A percentile compares a stretch with the other conserved stretches of the same genome.
These are phyloP conservation scores for Hymenoscyphus fraxineus DNA, from an alignment of 2,329 filamentous ascomycete species.

Conservation along the genomic window DNA sequence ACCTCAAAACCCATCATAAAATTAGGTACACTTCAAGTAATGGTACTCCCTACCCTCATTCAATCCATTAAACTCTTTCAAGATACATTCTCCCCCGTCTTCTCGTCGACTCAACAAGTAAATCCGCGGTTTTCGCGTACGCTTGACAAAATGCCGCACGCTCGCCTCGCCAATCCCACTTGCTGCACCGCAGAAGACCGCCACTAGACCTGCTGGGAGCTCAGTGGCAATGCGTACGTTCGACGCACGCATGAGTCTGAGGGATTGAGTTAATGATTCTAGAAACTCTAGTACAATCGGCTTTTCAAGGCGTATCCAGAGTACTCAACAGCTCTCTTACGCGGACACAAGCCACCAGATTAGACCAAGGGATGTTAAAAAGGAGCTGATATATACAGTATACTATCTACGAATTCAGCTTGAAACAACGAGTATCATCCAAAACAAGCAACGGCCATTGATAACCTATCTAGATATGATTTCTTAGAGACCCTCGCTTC, in stretches of 20 bases:
- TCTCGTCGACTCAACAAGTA: constrained; percentile 50
- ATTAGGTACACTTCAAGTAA: constrained; percentile 46
- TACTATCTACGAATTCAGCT: too few relatives aligned
- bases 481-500: too few relatives aligned
- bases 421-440: too few relatives aligned
- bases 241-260: constrained; percentile 24
- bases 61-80: constrained; percentile 39
- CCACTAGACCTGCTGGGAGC: constrained; percentile 38
- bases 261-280: too few relatives aligned
- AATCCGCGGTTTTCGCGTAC: constrained; percentile 40
- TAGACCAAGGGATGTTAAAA: too few relatives aligned
- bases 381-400: too few relatives aligned
- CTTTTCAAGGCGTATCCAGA: too few relatives aligned
- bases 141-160: constrained; percentile 42
- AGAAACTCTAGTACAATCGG: too few relatives aligned
- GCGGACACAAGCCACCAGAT: too few relatives aligned
- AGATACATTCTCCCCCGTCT: constrained; percentile 33
- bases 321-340: too few relatives aligned
- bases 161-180: constrained; percentile 49
- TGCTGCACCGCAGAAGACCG: constrained; percentile 51
- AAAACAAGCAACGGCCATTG: too few relatives aligned
- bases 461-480: too few relatives aligned
- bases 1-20: constrained; percentile 45
- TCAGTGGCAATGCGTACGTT: constrained; percentile 37
- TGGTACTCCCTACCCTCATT: constrained; percentile 43